Percentiles rank a stretch among this genome's conserved stretches.
Evolutionary conservation across 805 yeast species (phyloP).

Genomic region (Hanseniaspora occidentalis): DNA sequence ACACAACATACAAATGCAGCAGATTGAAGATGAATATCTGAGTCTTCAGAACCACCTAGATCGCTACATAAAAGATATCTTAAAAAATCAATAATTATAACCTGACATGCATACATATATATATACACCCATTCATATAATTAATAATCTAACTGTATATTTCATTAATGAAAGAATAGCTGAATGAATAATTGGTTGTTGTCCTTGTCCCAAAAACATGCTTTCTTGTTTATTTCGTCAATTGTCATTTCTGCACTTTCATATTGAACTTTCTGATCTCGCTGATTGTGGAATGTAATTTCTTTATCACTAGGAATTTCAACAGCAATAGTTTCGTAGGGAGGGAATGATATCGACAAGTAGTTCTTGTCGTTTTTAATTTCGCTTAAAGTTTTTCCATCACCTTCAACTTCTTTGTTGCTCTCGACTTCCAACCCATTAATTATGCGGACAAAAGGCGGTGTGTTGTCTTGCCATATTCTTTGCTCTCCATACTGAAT

Average conservation of each 20-base stretch:
- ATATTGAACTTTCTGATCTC: conserved; percentile 14
- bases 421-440: conserved; percentile 56
- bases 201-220: conserved; percentile 69
- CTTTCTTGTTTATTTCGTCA: conserved; percentile 23
- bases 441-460: conserved; percentile 59
- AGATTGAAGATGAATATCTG: conserved; percentile 40
- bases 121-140: too few relatives aligned
- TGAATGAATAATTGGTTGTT: conserved; percentile 59
- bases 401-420: too few relatives aligned
- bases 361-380: conserved; percentile 39
- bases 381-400: too few relatives aligned
- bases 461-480: conserved; percentile 33
- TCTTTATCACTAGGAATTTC: conserved; percentile 51
- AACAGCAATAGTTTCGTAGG: conserved; percentile 71
- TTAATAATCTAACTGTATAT: background rate
- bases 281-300: conserved; percentile 26
- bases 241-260: conserved; percentile 25
- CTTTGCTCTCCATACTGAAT: conserved; percentile 36
- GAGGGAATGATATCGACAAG: conserved; percentile 75
- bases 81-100: conserved; percentile 10
- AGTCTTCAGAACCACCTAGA: conserved; percentile 42
- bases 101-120: too few relatives aligned
- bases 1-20: conserved; percentile 40
- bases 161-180: conserved; percentile 33
- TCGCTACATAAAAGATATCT: conserved; percentile 28